phyloP scores from a whole-genome alignment of 768 basidiomycete genomes.

The Boletellus ananiceps region DNA sequence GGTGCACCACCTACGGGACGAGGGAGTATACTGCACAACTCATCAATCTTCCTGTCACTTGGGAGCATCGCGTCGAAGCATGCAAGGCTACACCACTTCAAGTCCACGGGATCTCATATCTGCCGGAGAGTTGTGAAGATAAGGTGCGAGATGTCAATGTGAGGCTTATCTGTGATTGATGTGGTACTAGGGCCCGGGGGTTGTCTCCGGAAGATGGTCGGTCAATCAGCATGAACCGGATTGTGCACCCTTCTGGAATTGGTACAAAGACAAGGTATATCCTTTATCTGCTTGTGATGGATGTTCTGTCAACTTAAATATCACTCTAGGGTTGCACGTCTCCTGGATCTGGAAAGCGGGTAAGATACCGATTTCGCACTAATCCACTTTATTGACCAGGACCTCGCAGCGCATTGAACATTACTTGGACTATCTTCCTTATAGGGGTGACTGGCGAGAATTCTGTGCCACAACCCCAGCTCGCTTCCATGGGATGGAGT shows the following conservation, averaged over 20 bases:
- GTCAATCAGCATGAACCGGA: slow-evolving; percentile 26
- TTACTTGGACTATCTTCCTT: slow-evolving; percentile 26
- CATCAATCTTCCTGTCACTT: slow-evolving; percentile 22
- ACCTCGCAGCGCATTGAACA: slow-evolving; percentile 26
- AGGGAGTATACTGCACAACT: slow-evolving; percentile 29
- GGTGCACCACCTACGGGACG: slow-evolving; percentile 24
- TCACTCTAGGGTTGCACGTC: slow-evolving; percentile 22
- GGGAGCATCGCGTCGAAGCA: slow-evolving; percentile 21
- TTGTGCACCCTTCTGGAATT: slow-evolving; percentile 25
- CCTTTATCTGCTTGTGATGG: background rate
- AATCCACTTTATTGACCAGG: background rate
- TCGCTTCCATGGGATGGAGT: slow-evolving; percentile 23
- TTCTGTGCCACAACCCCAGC: slow-evolving; percentile 33
- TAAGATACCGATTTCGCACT: background rate
- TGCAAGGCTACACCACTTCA: slow-evolving; percentile 24
- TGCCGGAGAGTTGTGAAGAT: slow-evolving; percentile 20
- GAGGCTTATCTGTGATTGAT: background rate
- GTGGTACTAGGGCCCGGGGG: slow-evolving; percentile 13
- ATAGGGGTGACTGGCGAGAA: slow-evolving; percentile 26
- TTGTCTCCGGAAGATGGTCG: slow-evolving; percentile 24
- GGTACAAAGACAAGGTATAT: slow-evolving; percentile 29
- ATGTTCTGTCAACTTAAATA: background rate
- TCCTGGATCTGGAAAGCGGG: slow-evolving; percentile 22
- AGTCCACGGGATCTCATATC: slow-evolving; percentile 19
- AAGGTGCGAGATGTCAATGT: slow-evolving; percentile 4